Conservation (phyloP, 306 rosid genomes). For the Cercis canadensis region DNA sequence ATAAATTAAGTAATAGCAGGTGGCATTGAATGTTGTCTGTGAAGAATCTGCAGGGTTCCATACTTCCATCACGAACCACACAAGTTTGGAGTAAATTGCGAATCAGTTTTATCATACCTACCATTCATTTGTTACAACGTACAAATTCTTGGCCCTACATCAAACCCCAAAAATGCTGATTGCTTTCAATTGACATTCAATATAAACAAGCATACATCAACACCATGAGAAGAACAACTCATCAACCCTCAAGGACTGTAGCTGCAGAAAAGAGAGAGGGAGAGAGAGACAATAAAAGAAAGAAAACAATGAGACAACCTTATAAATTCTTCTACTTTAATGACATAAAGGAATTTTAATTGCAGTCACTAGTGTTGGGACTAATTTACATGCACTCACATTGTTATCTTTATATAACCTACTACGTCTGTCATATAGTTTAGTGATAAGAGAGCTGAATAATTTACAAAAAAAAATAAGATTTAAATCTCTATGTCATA, state of each 20-base stretch:
- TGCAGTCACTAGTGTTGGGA: too few relatives aligned
- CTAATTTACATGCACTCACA: too few relatives aligned
- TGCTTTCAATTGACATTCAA: not conserved
- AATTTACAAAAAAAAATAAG: too few relatives aligned
- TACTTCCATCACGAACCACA: slow-evolving; percentile 19
- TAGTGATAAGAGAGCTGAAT: too few relatives aligned
- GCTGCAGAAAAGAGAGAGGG: not conserved
- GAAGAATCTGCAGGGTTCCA: slow-evolving; percentile 10
- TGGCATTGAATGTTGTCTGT: slow-evolving; percentile 4
- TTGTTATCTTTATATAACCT: too few relatives aligned
- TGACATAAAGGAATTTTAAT: too few relatives aligned
- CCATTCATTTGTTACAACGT: not conserved
- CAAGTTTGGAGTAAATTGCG: not conserved
- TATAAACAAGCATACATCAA: not conserved
- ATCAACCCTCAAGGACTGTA: too few relatives aligned
- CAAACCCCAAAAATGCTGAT: slow-evolving; percentile 19
- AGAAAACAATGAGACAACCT: too few relatives aligned
- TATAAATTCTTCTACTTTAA: too few relatives aligned
- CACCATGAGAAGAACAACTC: not conserved
- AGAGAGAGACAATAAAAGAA: too few relatives aligned
- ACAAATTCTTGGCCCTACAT: not conserved
- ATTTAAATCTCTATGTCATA: too few relatives aligned
- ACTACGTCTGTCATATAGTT: too few relatives aligned
- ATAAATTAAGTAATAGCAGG: not conserved
- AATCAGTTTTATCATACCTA: not conserved